Percentiles rank a stretch among this genome's conserved stretches.
Conservation (phyloP, 306 rosid species). For the Acacia confusa region DNA sequence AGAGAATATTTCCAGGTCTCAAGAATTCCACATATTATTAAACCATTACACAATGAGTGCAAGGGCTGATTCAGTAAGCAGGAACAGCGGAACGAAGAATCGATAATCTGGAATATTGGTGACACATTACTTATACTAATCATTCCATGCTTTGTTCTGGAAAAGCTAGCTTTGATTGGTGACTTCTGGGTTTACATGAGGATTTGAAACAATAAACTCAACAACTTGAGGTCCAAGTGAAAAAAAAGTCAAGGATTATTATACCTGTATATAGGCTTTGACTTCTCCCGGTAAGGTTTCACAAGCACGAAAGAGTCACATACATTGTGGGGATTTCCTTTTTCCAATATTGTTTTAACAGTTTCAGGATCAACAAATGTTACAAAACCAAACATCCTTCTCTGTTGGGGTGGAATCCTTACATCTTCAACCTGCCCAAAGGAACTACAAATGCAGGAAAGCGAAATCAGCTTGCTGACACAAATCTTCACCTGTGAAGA, state of each 20-base stretch:
- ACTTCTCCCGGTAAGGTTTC: not conserved
- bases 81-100: not conserved
- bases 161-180: not conserved
- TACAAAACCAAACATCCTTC: not conserved
- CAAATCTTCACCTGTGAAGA: not conserved
- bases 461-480: not conserved
- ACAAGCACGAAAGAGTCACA: not conserved
- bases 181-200: not conserved
- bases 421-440: not conserved
- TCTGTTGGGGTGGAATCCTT: not conserved
- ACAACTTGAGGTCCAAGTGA: not conserved
- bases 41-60: not conserved
- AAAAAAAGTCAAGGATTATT: not conserved
- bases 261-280: not conserved
- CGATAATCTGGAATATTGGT: not conserved
- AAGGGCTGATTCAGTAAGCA: not conserved
- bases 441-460: not conserved
- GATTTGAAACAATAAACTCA: not conserved
- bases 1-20: not conserved
- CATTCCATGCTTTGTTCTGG: not conserved
- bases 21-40: not conserved
- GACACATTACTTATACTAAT: not conserved
- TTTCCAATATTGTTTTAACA: not conserved
- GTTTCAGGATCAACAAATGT: slow-evolving; percentile 1
- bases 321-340: not conserved